Evolutionary conservation across 345 rosid species (phyloP).

Genomic region (Moringa oleifera): DNA sequence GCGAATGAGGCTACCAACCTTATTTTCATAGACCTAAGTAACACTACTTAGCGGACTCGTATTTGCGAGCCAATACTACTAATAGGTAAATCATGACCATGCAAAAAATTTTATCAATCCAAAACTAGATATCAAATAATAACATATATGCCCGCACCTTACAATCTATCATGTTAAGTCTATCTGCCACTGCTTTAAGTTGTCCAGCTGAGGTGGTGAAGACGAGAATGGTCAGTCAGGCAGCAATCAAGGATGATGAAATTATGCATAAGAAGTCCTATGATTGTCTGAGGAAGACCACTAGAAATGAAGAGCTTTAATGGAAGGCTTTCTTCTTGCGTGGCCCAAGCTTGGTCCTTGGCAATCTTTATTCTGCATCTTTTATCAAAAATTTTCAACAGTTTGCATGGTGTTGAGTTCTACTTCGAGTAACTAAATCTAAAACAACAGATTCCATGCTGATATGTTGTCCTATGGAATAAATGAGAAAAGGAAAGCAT

Average conservation of each 20-base stretch:
- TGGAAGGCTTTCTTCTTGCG: conserved; percentile 94
- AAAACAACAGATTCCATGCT: too few species aligned
- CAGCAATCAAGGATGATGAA: conserved; percentile 29
- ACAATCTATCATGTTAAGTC: conserved; percentile 75
- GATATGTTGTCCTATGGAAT: too few species aligned
- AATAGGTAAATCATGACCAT: conserved; percentile 88
- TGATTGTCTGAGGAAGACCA: conserved; percentile 78
- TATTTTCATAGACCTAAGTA: too few species aligned
- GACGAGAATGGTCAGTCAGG: conserved; percentile 87
- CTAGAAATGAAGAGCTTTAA: conserved; percentile 52
- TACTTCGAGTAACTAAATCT: too few species aligned
- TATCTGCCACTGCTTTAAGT: conserved; percentile 66
- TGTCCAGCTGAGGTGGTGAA: conserved; percentile 90
- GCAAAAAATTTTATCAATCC: conserved; percentile 64
- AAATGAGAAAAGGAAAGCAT: too few species aligned
- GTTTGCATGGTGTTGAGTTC: too few species aligned
- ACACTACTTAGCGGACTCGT: too few species aligned
- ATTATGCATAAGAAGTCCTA: conserved; percentile 46
- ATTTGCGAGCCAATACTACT: too few species aligned
- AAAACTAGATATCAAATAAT: conserved; percentile 44
- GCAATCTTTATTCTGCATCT: conserved; percentile 92
- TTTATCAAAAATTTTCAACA: conserved; percentile 69
- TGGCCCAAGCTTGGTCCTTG: conserved; percentile 96
- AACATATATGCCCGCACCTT: conserved; percentile 67
- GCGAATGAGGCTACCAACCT: too few species aligned